These are phyloP conservation scores for Penicillium sp. DNA, from an alignment of 2,329 filamentous ascomycete genomes.

Conservation along the genomic window DNA sequence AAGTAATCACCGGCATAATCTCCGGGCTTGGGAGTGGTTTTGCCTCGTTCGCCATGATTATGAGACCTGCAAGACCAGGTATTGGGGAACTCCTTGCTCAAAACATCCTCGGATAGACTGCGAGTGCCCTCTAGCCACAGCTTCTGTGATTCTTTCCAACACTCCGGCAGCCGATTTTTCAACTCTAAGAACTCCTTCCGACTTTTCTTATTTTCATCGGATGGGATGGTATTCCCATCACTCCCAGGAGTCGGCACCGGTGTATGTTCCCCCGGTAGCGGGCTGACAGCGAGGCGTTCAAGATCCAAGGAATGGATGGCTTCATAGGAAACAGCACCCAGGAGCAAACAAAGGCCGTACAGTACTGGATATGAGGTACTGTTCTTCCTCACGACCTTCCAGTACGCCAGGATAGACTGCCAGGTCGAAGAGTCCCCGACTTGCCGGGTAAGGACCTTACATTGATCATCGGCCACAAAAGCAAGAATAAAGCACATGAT, in stretches of 20 bases:
- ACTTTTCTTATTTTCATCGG: conserved; percentile 38
- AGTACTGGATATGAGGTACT: conserved; percentile 42
- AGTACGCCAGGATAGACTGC: conserved; percentile 50
- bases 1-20: conserved; percentile 41
- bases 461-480: conserved; percentile 45
- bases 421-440: conserved; percentile 44
- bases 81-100: conserved; percentile 42
- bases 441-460: conserved; percentile 37
- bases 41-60: conserved; percentile 38
- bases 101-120: conserved; percentile 41
- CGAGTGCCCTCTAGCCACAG: conserved; percentile 47
- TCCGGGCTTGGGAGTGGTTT: conserved; percentile 32
- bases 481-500: conserved; percentile 51
- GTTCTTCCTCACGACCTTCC: conserved; percentile 44
- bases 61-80: conserved; percentile 46
- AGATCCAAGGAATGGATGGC: conserved; percentile 46
- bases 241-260: conserved; percentile 46
- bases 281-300: conserved; percentile 43
- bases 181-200: conserved; percentile 43
- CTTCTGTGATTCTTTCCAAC: conserved; percentile 42
- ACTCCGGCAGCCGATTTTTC: conserved; percentile 41
- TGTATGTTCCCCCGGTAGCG: conserved; percentile 41
- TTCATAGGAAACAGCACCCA: conserved; percentile 50
- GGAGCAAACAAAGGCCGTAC: conserved; percentile 44
- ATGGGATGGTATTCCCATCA: conserved; percentile 39